Conservation (phyloP, 768 basidiomycete species). For the Suillus paluster region DNA sequence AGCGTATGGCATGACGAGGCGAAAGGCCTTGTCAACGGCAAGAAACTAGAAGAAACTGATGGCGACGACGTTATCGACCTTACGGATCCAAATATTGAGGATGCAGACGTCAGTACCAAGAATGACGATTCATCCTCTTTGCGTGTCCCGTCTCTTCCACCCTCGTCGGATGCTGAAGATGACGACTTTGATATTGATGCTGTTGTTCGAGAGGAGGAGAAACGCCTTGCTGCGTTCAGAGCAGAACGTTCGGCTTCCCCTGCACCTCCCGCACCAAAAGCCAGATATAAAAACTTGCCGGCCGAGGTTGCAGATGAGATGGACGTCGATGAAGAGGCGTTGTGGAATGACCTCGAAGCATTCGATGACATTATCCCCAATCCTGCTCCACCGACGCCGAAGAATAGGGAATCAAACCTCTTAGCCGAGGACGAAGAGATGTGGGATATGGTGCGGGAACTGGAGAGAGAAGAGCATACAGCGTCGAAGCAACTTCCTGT, state of each 20-base stretch:
- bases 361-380: slow-evolving; percentile 17
- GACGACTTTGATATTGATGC: slow-evolving; percentile 59
- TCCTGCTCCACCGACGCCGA: slow-evolving; percentile 12
- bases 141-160: slow-evolving; percentile 43
- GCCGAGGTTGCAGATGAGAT: slow-evolving; percentile 16
- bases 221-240: slow-evolving; percentile 31
- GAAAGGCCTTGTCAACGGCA: slow-evolving; percentile 45
- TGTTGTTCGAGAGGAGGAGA: slow-evolving; percentile 50
- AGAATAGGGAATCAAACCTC: slow-evolving; percentile 3
- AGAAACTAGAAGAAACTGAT: slow-evolving; percentile 22
- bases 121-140: slow-evolving; percentile 38
- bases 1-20: slow-evolving; percentile 82
- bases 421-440: slow-evolving; percentile 57
- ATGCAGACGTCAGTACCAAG: slow-evolving; percentile 26
- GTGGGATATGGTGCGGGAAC: slow-evolving; percentile 70
- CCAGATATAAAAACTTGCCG: slow-evolving; percentile 13
- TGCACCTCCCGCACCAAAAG: slow-evolving; percentile 10
- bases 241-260: slow-evolving; percentile 14
- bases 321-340: slow-evolving; percentile 44
- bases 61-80: slow-evolving; percentile 35
- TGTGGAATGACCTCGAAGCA: slow-evolving; percentile 36
- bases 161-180: slow-evolving; percentile 43
- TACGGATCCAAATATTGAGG: slow-evolving; percentile 30
- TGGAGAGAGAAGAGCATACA: slow-evolving; percentile 40
- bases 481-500: slow-evolving; percentile 25